Evolutionary conservation across 192 early-diverging fungal genomes (phyloP), one percentile per base, ranked within the genome.

Genomic region (Dissophora ornata): DNA sequence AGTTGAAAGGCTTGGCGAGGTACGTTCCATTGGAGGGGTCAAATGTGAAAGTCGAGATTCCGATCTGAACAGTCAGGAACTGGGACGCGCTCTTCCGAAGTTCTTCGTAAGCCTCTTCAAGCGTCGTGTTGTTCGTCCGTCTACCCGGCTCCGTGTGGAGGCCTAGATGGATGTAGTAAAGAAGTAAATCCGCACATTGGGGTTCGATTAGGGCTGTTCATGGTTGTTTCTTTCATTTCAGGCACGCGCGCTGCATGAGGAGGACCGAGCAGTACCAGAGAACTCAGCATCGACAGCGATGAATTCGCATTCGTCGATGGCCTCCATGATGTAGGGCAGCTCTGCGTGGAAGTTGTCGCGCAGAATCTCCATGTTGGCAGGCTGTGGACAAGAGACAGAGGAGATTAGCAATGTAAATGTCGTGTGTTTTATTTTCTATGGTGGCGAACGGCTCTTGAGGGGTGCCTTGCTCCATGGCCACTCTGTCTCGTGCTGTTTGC

Each of bases 201-300:
- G n/a, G n/a, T n/a, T n/a, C n/a, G n/a, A n/a, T n/a, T n/a, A n/a
- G n/a, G n/a, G n/a, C n/a, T n/a, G n/a, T n/a, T n/a, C n/a, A n/a
- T n/a, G n/a, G n/a, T n/a, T n/a, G n/a, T n/a, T n/a, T n/a, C n/a
- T n/a, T n/a, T n/a, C n/a, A n/a, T n/a, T n/a, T n/a, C 10, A 29
- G 26, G 29, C 11, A 29, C 28, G 11, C 50, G 1, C 8, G 1
- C 46, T 0, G 7, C 22, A 21, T n/a, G n/a, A n/a, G 45, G 19
- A 8, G 1, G 45, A 47, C 19, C 21, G 45, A 47, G 36, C 33
- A 28, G 54, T 66, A 87, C 93, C 94, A 29, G 93, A 89, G 12
- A 96, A 86, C 75, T 96, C 94, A 10, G 90, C 88, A 71, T 96
- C 94, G 30, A 96, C 79, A 10, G 92, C 86, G 46, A 94, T 84